These are phyloP conservation scores for Daldinia sp. DNA, from an alignment of 2,329 filamentous ascomycete genomes.

Conservation along the genomic window DNA sequence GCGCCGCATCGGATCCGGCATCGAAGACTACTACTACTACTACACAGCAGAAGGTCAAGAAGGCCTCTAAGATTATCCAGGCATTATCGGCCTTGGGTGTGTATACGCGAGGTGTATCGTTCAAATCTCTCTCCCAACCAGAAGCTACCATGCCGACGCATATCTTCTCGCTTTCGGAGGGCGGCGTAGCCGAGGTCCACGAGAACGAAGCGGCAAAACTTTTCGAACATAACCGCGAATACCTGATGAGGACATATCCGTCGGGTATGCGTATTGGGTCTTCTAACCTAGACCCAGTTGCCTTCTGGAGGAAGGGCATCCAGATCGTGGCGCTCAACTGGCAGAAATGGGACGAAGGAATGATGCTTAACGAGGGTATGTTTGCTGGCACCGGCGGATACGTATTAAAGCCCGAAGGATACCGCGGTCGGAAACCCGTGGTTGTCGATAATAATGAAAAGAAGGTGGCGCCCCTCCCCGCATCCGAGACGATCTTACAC, in stretches of 20 bases:
- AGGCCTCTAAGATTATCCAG: slow-evolving; percentile 75
- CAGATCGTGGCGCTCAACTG: slow-evolving; percentile 95
- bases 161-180: slow-evolving; percentile 76
- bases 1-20: slow-evolving; percentile 50
- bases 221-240: slow-evolving; percentile 84
- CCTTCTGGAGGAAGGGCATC: slow-evolving; percentile 89
- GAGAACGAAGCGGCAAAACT: slow-evolving; percentile 64
- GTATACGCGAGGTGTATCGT: slow-evolving; percentile 86
- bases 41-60: slow-evolving; percentile 57
- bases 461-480: slow-evolving; percentile 37
- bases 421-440: slow-evolving; percentile 54
- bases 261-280: slow-evolving; percentile 84
- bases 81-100: slow-evolving; percentile 81
- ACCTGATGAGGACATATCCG: slow-evolving; percentile 89
- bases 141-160: slow-evolving; percentile 74
- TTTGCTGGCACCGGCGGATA: slow-evolving; percentile 87
- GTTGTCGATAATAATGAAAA: slow-evolving; percentile 21
- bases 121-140: slow-evolving; percentile 81
- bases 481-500: slow-evolving; percentile 57
- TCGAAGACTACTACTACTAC: slow-evolving; percentile 51
- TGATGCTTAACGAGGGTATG: slow-evolving; percentile 97
- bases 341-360: slow-evolving; percentile 90
- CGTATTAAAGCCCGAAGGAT: slow-evolving; percentile 81
- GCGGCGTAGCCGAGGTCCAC: slow-evolving; percentile 71
- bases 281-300: slow-evolving; percentile 85